These are phyloP conservation scores for Sinapis alba DNA, from an alignment of 441 rosid species.

Conservation along the genomic window DNA sequence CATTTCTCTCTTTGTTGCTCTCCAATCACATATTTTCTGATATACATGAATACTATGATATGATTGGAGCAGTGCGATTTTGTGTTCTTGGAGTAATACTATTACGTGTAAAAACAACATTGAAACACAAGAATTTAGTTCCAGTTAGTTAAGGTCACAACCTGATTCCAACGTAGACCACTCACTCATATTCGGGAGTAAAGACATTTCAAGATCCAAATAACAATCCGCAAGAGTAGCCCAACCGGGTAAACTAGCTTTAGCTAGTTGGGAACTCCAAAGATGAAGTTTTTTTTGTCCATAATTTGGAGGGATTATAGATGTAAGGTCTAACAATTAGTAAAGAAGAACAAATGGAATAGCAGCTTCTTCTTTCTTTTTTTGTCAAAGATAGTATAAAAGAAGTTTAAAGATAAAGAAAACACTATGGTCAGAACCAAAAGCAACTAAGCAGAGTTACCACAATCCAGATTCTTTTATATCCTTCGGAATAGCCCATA, in stretches of 20 bases:
- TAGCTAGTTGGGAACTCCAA: background rate
- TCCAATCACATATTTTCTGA: background rate
- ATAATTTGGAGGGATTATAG: background rate
- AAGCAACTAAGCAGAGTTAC: background rate
- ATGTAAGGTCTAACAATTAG: background rate
- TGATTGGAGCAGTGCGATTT: background rate
- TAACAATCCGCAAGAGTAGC: background rate
- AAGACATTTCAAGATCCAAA: constrained; percentile 1
- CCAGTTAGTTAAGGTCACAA: background rate
- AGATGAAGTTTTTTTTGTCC: background rate
- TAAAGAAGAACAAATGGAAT: background rate
- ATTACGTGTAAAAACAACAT: background rate
- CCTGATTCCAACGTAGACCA: background rate
- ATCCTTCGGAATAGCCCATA: background rate
- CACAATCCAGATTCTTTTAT: background rate
- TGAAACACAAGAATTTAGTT: constrained; percentile 1
- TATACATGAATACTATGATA: background rate
- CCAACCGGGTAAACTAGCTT: background rate
- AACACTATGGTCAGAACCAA: background rate
- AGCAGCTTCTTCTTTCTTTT: too few relatives aligned
- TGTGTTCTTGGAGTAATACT: background rate
- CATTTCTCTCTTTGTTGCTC: constrained; percentile 3
- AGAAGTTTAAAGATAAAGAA: background rate
- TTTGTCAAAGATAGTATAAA: background rate
- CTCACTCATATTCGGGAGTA: background rate